Evolutionary conservation across 2,329 filamentous ascomycete species (phyloP).

Genomic region (Alternaria viburni): DNA sequence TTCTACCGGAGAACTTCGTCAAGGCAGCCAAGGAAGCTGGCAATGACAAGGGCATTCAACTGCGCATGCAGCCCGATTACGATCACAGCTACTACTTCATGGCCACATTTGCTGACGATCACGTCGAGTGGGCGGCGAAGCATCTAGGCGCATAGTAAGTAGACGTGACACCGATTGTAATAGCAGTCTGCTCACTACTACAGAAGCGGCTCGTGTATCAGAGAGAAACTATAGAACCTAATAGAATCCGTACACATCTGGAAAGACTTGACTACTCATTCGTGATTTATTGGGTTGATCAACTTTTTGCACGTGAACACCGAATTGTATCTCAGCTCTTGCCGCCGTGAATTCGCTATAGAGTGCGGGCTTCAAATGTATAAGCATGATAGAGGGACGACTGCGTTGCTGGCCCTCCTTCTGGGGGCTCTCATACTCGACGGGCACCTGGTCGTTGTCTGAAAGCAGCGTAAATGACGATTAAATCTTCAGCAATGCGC

Average conservation of each 20-base stretch:
- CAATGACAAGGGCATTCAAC: conserved; percentile 70
- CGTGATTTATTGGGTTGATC: not conserved
- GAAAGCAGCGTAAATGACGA: not conserved
- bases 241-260: not conserved
- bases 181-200: conserved; percentile 31
- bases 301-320: not conserved
- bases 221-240: conserved; percentile 33
- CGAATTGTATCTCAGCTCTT: not conserved
- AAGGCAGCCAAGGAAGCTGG: conserved; percentile 78
- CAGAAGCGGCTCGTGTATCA: conserved; percentile 40
- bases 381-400: not conserved
- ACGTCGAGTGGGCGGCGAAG: conserved; percentile 90
- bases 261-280: not conserved
- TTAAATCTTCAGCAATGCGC: not conserved
- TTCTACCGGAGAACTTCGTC: conserved; percentile 92
- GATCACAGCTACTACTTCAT: conserved; percentile 99
- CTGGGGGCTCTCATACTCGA: not conserved
- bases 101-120: conserved; percentile 85
- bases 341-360: not conserved
- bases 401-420: not conserved
- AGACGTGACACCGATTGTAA: not conserved
- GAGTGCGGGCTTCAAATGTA: not conserved
- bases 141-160: conserved; percentile 68
- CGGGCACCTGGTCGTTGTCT: not conserved
- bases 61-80: conserved; percentile 89